Evolutionary conservation across 2,329 filamentous ascomycete species (phyloP).

Genomic region (Epichloe sibirici): DNA sequence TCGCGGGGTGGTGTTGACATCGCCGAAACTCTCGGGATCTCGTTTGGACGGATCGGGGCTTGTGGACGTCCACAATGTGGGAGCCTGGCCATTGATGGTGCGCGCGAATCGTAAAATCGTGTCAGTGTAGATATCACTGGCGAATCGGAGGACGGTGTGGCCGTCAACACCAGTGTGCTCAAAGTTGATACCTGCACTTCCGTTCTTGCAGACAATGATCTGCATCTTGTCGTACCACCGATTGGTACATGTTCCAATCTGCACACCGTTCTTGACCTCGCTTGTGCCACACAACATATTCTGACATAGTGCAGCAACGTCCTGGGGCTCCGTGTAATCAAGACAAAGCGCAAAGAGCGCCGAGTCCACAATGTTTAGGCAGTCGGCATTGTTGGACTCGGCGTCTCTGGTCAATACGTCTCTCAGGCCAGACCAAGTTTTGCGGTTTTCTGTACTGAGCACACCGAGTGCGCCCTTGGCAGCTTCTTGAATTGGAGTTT

Average conservation of each 20-base stretch:
- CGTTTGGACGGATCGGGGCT: conserved; percentile 90
- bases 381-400: conserved; percentile 90
- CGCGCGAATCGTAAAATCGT: conserved; percentile 92
- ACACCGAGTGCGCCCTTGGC: conserved; percentile 93
- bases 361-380: conserved; percentile 87
- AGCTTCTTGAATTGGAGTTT: conserved; percentile 83
- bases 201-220: conserved; percentile 98
- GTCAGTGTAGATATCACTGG: conserved; percentile 92
- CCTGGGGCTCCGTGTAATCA: conserved; percentile 79
- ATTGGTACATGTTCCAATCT: conserved; percentile 96
- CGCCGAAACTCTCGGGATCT: conserved; percentile 80
- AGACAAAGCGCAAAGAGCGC: conserved; percentile 86
- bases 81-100: conserved; percentile 88
- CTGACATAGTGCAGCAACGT: conserved; percentile 75
- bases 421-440: conserved; percentile 84
- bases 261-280: conserved; percentile 81
- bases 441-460: conserved; percentile 89
- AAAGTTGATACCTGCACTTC: conserved; percentile 96
- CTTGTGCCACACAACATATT: conserved; percentile 98
- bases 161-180: conserved; percentile 97
- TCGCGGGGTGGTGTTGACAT: conserved; percentile 86
- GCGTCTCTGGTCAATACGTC: conserved; percentile 79
- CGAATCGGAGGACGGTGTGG: conserved; percentile 91
- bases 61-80: conserved; percentile 78
- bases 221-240: conserved; percentile 99